Conservation (phyloP, 192 early-diverging fungal species). For the Coemansia sp. region DNA sequence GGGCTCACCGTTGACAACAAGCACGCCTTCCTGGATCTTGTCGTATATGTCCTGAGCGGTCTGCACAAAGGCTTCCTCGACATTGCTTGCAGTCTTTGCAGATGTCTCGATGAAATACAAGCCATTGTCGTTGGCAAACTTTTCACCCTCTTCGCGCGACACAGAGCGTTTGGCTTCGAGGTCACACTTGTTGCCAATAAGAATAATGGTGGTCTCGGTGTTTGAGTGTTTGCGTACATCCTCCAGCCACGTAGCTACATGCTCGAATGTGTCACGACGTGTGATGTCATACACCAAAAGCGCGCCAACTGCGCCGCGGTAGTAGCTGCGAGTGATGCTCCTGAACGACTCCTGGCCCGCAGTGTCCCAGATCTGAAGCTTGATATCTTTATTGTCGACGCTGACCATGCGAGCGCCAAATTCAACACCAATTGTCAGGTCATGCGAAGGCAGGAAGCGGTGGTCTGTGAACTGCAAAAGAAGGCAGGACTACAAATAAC, state of each 20-base stretch:
- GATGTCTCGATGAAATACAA: slow-evolving; percentile 91
- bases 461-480: slow-evolving; percentile 82
- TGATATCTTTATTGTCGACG: slow-evolving; percentile 78
- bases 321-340: slow-evolving; percentile 84
- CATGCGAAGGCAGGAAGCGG: slow-evolving; percentile 77
- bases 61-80: slow-evolving; percentile 79
- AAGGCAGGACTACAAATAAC: slow-evolving; percentile 61
- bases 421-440: slow-evolving; percentile 84
- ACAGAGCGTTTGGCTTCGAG: slow-evolving; percentile 79
- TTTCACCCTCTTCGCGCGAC: slow-evolving; percentile 80
- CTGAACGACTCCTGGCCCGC: slow-evolving; percentile 85
- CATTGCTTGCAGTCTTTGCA: slow-evolving; percentile 85
- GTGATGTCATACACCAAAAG: slow-evolving; percentile 83
- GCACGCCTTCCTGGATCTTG: slow-evolving; percentile 74
- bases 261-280: slow-evolving; percentile 75
- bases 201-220: slow-evolving; percentile 82
- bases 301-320: slow-evolving; percentile 77
- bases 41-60: slow-evolving; percentile 79
- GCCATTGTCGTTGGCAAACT: slow-evolving; percentile 82
- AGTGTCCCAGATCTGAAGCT: slow-evolving; percentile 95
- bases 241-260: slow-evolving; percentile 77
- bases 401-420: slow-evolving; percentile 78
- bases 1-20: slow-evolving; percentile 70
- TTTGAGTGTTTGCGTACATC: slow-evolving; percentile 89
- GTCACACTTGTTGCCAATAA: slow-evolving; percentile 93